Evolutionary conservation across 306 rosid species (phyloP).

Genomic region (Sechiopsis laciniata): DNA sequence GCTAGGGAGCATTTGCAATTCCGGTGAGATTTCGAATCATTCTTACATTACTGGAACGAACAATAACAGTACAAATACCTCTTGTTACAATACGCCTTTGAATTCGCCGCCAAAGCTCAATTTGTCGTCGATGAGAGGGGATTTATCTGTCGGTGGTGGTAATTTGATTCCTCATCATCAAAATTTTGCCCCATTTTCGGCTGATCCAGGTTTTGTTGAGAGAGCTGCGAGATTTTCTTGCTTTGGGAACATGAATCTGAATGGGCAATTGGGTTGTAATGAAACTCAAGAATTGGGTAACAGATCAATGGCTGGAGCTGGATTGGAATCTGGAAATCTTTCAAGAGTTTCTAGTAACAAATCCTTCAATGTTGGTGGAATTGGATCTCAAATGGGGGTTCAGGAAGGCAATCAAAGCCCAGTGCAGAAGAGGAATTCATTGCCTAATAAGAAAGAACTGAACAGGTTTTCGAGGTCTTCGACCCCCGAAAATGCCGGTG

Average conservation of each 20-base stretch:
- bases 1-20: conserved; percentile 47
- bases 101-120: conserved; percentile 39
- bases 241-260: conserved; percentile 29
- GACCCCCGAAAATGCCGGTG: conserved; percentile 40
- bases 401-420: background rate
- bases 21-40: conserved; percentile 38
- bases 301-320: conserved; percentile 29
- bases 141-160: conserved; percentile 24
- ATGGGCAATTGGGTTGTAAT: conserved; percentile 30
- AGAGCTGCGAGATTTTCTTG: conserved; percentile 48
- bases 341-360: conserved; percentile 33
- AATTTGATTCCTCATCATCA: conserved; percentile 20
- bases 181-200: conserved; percentile 37
- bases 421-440: conserved; percentile 6
- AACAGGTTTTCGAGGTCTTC: conserved; percentile 36
- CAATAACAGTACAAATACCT: conserved; percentile 30
- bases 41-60: conserved; percentile 27
- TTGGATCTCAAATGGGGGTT: conserved; percentile 30
- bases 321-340: conserved; percentile 31
- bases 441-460: conserved; percentile 29
- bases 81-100: conserved; percentile 48
- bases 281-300: conserved; percentile 35
- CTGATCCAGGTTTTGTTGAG: conserved; percentile 52
- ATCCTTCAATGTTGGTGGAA: conserved; percentile 16
- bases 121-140: conserved; percentile 23